phyloP scores from a whole-genome alignment of 2,329 filamentous ascomycete genomes.

The Colletotrichum lini region DNA sequence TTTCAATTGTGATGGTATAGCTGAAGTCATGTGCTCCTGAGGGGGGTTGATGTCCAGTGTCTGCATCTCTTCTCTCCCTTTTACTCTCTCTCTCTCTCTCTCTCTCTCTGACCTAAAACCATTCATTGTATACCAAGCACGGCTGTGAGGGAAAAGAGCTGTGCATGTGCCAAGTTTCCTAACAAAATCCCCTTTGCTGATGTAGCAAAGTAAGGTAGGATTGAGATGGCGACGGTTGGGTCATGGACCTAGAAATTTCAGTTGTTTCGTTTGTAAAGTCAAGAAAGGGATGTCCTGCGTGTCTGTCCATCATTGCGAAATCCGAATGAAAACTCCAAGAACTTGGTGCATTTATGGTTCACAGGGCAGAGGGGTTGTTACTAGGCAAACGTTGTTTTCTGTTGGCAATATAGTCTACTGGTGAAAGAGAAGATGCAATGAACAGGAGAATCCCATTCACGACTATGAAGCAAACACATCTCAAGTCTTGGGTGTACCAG shows the following conservation, averaged over 20 bases:
- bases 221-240: neutral
- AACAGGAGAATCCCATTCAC: neutral
- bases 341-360: neutral
- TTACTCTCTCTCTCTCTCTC: neutral
- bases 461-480: neutral
- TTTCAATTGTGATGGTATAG: conserved; percentile 8
- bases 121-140: conserved; percentile 17
- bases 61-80: neutral
- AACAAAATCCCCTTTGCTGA: neutral
- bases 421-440: neutral
- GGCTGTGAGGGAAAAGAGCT: neutral
- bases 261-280: conserved; percentile 13
- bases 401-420: neutral
- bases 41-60: conserved; percentile 2
- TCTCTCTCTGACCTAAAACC: neutral
- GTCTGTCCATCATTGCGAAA: neutral
- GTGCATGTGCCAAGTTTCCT: neutral
- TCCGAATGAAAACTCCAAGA: neutral
- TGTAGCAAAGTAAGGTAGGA: neutral
- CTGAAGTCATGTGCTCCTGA: neutral
- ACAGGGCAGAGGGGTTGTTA: neutral
- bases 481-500: neutral
- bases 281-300: neutral
- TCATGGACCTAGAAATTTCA: neutral
- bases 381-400: neutral